Base-by-base conservation (phyloP, 768 basidiomycete genomes). In the Leccinum variicolor region DNA sequence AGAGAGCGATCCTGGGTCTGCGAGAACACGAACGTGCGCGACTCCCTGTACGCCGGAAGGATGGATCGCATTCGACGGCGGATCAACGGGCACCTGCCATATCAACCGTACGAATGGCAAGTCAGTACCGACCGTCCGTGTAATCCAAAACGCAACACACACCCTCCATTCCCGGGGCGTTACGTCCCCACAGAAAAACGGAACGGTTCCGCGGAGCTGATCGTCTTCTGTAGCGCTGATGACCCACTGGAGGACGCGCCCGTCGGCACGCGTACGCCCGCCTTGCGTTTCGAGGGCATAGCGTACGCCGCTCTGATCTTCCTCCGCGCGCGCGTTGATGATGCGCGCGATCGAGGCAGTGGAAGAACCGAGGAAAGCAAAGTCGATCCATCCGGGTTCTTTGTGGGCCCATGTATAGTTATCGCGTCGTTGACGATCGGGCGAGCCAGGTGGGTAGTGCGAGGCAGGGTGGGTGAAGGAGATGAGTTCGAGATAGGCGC, bases 171-270 rank as follows among this genome's bases (percentile, higher is more conserved):
- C 61, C 50, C 88, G 73, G 3, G 85, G 81, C 3, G 87, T 89
- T 3, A 88, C 72, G 64, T 90, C 89, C 13, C 86, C 86, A 63
- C 89, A 90, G 69, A 86, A 90, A 65, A 90, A 90, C 7, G 89
- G 88, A 17, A 84, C 68, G 1, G 64, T 62, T 2, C 79, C 79
- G 11, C 70, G 63, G 47, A 61, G 33, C 47, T 53, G 53, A 11
- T 36, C 25, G 52, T 64, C 58, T 6, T 59, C 60, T 1, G 84
- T 75, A 4, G 74, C 69, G 3, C 75, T 80, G 39, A 87, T 79
- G 41, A 84, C 64, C 87, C 88, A 90, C 63, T 81, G 68, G 48
- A 90, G 59, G 13, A 76, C 70, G 33, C 75, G 71, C 2, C 86
- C 87, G 56, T 89, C 85, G 0, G 76, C 69, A 25, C 83, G 75